Evolutionary conservation across 106 monocot species (phyloP).

Genomic region (Acanthochlamys bracteata): DNA sequence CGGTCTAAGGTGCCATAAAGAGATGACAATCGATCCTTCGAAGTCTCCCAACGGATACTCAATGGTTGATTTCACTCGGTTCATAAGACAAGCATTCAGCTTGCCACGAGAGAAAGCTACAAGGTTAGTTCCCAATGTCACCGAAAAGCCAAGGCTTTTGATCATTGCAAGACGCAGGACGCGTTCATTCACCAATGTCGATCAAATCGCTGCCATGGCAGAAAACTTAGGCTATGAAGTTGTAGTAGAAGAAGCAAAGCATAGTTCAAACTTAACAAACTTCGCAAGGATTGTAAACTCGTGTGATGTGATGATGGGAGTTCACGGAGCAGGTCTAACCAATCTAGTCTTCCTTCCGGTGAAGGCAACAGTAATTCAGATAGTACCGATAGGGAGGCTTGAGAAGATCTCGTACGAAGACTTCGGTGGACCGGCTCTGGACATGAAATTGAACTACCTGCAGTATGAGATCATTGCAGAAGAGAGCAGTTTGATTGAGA

Average conservation of each 20-base stretch:
- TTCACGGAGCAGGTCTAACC: constrained; percentile 54
- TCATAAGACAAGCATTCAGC: constrained; percentile 12
- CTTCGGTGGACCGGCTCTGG: constrained; percentile 23
- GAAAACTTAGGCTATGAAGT: constrained; percentile 30
- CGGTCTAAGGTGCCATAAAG: constrained; percentile 21
- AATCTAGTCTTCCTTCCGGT: constrained; percentile 45
- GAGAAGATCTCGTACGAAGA: constrained; percentile 7
- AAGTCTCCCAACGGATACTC: constrained; percentile 11
- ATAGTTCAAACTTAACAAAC: constrained; percentile 3
- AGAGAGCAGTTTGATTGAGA: constrained; percentile 30
- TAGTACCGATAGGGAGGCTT: constrained; percentile 35
- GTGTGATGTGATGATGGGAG: constrained; percentile 47
- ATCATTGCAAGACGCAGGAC: constrained; percentile 36
- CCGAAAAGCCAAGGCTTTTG: constrained; percentile 26
- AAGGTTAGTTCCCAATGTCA: not conserved
- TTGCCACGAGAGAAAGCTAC: constrained; percentile 15
- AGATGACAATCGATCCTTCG: constrained; percentile 28
- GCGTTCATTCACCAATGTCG: constrained; percentile 28
- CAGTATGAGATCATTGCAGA: constrained; percentile 31
- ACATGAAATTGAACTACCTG: constrained; percentile 27
- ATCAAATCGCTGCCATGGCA: constrained; percentile 17
- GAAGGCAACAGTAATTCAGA: constrained; percentile 18
- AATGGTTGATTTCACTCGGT: constrained; percentile 24
- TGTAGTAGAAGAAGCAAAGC: constrained; percentile 13
- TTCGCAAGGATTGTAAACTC: constrained; percentile 49